These are phyloP conservation scores for Macaranga tanarius DNA, from an alignment of 441 rosid species.

Conservation along the genomic window DNA sequence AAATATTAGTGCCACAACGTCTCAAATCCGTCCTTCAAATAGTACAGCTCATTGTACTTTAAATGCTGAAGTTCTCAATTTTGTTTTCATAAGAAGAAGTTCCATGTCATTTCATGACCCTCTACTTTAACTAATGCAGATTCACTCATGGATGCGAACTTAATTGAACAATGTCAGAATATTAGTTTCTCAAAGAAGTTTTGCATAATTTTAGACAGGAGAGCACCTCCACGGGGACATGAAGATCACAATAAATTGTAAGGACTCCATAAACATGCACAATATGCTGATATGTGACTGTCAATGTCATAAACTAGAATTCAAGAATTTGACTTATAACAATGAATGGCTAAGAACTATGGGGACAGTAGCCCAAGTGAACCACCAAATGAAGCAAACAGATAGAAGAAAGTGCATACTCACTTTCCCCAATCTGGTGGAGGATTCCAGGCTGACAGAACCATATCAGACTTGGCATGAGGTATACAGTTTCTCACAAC, in stretches of 20 bases:
- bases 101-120: too few species aligned
- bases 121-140: background rate
- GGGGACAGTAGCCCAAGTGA: background rate
- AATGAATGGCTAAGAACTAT: conserved; percentile 1
- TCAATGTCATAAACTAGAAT: background rate
- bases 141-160: background rate
- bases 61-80: too few species aligned
- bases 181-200: background rate
- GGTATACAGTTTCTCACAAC: conserved; percentile 83
- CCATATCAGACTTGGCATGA: conserved; percentile 85
- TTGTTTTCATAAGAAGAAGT: too few species aligned
- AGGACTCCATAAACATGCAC: background rate
- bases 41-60: background rate
- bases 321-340: background rate
- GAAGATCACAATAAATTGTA: background rate
- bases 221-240: too few species aligned
- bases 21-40: background rate
- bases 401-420: conserved; percentile 44
- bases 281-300: background rate
- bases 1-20: background rate
- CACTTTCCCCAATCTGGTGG: conserved; percentile 96
- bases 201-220: too few species aligned
- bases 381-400: conserved; percentile 16
- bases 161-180: background rate
- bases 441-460: conserved; percentile 96